Evolutionary conservation across 495 filamentous ascomycete genomes (phyloP), one percentile per base, ranked within the genome.

Genomic region (Neurospora sp.): DNA sequence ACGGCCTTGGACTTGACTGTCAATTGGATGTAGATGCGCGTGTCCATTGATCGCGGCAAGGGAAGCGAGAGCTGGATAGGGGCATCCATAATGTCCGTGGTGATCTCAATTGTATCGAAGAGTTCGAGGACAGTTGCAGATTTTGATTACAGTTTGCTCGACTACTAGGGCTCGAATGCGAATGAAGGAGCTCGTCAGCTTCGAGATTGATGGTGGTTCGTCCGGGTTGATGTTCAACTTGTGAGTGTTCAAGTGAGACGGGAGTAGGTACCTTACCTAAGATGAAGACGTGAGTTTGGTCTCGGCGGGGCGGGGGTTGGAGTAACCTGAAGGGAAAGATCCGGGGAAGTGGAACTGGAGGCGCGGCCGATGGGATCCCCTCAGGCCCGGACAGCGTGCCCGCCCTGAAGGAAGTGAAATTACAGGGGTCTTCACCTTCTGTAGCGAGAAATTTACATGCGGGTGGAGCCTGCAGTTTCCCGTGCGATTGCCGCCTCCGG

Each of bases 11-110:
- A 79, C 76, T 90, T 85, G 75, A 92, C 84, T 8, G 90, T 92
- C 71, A 97, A 83, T 74, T 92, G 92, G 37, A 97, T 77, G 81
- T 96, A 91, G 69, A 94, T 91, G 20, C 86, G 92, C 2, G 93
- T 94, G 78, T 93, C 90, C 8, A 91, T 84, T 7, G 91, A 88
- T 73, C 88, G 88, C 14, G 93, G 94, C 35, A 98, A 86, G 0
- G 92, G 89, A 72, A 97, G 89, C 1, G 93, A 91, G 44, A 97
- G 83, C 76, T 96, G 88, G 46, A 89, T 84, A 31, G 85, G 73
- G 20, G 81, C 78, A 5, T 79, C 74, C 77, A 78, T 81, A 3
- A 66, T 18, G 54, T 35, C 27, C 54, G 54, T 66, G 27, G 27
- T 35, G 6, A 66, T 66, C 54, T 66, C 54, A 35, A 18, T 18